Base-by-base conservation (phyloP, 805 yeast genomes). In the Limtongozyma cylindracea region DNA sequence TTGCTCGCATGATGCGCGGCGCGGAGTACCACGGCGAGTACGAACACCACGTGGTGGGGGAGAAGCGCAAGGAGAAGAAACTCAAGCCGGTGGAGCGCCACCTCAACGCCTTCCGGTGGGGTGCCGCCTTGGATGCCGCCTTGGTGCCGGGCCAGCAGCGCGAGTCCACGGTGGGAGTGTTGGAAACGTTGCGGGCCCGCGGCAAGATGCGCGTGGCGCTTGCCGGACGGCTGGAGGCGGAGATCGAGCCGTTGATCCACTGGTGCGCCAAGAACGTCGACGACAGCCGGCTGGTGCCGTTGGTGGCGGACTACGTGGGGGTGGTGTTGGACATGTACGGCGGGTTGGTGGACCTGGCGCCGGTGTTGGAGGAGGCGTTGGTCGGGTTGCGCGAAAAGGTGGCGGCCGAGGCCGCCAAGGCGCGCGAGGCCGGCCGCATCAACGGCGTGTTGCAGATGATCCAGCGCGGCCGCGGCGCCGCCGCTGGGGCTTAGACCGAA, bases 371-470 rank as follows among this genome's bases (percentile, higher is more conserved):
- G 31, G 88, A 73, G 33, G 52, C 77, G 23, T 46, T 80, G 21
- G 46, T 53, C 22, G 58, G 61, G 25, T 48, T 88, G 29, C 53
- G 56, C 32, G 59, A 58, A 37, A 64, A 62, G 34, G 54, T 84
- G 13, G 60, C 57, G 25, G 39, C 47, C 16, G 95, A 84, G 45
- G 62, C 80, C 12, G 59, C 56, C 25, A 68, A 72, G 37, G 74
- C 93, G 20, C 63, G 64, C 38, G 94, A 82, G 39, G 91, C 95
- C 5, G 73, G 71, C 41, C 70, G 66, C 39, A 65, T 88, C 20
- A 78, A 73, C 35, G 98, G 98, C 24, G 88, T 88, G 95, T 51
- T 88, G 34, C 91, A 78, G 44, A 45, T 88, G n/a, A n/a, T n/a
- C n/a, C n/a, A n/a, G n/a, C n/a, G n/a, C n/a, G n/a, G n/a, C n/a